Base-by-base conservation (phyloP, 345 rosid genomes). In the Rhodomyrtus tomentosa region DNA sequence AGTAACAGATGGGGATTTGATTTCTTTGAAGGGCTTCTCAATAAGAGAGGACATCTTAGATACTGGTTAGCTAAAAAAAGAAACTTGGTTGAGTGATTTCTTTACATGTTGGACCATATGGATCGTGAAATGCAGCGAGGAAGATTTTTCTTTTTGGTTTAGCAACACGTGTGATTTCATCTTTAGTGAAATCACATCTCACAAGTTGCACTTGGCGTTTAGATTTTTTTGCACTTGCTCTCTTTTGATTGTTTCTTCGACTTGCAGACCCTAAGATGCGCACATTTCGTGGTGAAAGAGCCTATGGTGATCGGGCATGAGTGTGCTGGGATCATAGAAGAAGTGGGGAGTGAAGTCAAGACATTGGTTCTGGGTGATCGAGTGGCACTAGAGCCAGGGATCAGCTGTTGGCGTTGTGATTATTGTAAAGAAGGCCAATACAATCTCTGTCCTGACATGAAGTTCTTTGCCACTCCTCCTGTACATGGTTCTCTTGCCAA, bases 271-370 rank as follows among this genome's bases (percentile, higher is more conserved):
- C 84, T 95, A 96, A 91, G 94, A 86, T 91, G 92, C 29, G 98
- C 96, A 6, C 88, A 93, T 89, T 96, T 93, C 83, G 87, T 93
- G 5, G 98, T 96, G 88, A 91, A 95, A 92, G 94, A 95, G 89
- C 99, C 98, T 0, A 97, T 97, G 99, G 96, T 95, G 72, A 93
- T 97, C 16, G 98, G 99, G 59, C 99, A 94, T 86, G 99, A 97
- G 88, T 95, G 96, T 89, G 99, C 98, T 72, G 99, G 99, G 86
- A 85, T 95, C 89, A 87, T 95, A 85, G 98, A 94, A 88, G 93
- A 95, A 88, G 92, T 95, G 21, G 99, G 98, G 81, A 90, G 91
- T 82, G 93, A 91, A 88, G 98, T 97, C 82, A 94, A 91, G 55
- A 87, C 91, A 83, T 89, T 95, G 80, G 93, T 88, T 25, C 89